phyloP scores from a whole-genome alignment of 148 eudicot genomes.

The Vaccinium vitisidaea region DNA sequence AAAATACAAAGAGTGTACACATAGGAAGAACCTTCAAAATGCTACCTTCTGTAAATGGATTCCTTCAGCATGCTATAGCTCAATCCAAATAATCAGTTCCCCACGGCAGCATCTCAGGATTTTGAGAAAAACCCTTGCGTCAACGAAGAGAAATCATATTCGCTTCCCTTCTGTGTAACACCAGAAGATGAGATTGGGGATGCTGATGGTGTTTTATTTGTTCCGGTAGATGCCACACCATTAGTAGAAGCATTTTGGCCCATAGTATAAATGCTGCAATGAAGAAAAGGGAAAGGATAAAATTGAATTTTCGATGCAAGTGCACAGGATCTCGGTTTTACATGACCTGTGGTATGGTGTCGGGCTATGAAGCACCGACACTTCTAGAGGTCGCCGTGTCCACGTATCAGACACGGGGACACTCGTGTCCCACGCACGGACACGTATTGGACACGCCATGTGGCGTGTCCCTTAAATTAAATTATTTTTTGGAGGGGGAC shows the following conservation, averaged over 20 bases:
- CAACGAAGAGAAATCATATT: constrained; percentile 86
- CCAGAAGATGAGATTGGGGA: constrained; percentile 40
- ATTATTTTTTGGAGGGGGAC: too few species aligned
- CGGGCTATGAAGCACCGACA: too few species aligned
- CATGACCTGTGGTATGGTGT: not conserved
- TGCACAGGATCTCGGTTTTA: not conserved
- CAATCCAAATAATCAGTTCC: constrained; percentile 4
- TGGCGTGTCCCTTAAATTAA: too few species aligned
- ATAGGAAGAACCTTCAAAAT: constrained; percentile 11
- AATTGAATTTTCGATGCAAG: not conserved
- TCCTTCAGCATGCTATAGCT: constrained; percentile 6
- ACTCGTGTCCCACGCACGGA: too few species aligned
- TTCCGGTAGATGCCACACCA: constrained; percentile 46
- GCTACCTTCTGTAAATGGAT: constrained; percentile 10
- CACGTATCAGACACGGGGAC: too few species aligned
- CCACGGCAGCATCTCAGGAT: constrained; percentile 29
- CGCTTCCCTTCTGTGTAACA: constrained; percentile 52
- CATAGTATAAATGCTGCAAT: constrained; percentile 50
- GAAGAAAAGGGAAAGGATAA: not conserved
- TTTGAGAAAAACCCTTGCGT: constrained; percentile 87
- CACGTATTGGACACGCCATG: too few species aligned
- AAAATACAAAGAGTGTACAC: constrained; percentile 36
- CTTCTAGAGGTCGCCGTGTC: too few species aligned
- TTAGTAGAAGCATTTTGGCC: constrained; percentile 54
- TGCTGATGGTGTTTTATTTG: constrained; percentile 37